Evolutionary conservation across 2,329 filamentous ascomycete genomes (phyloP).

Genomic region (Didymellaceae sp.): DNA sequence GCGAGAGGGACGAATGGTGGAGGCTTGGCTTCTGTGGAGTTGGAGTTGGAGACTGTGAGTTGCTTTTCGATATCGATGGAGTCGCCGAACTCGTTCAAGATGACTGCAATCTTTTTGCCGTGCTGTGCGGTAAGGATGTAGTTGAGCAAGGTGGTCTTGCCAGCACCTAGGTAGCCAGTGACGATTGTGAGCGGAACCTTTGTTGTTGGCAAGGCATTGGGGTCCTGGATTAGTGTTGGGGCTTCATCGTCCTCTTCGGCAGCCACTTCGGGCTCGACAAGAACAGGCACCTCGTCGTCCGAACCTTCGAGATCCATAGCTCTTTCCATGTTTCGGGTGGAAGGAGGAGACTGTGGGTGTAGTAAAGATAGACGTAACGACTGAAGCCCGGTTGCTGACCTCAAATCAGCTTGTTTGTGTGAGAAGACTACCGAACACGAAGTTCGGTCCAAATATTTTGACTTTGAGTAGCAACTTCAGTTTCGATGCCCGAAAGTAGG

Average conservation of each 20-base stretch:
- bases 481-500: neutral
- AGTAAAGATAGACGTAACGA: too few relatives aligned
- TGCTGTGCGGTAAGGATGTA: conserved; percentile 95
- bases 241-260: conserved; percentile 29
- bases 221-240: conserved; percentile 37
- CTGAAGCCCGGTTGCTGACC: too few relatives aligned
- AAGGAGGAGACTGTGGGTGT: too few relatives aligned
- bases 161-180: conserved; percentile 90
- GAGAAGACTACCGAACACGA: too few relatives aligned
- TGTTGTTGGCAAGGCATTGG: conserved; percentile 57
- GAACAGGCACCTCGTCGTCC: conserved; percentile 53
- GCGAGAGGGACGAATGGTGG: conserved; percentile 83
- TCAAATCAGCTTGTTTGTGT: too few relatives aligned
- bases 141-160: conserved; percentile 94
- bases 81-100: conserved; percentile 74
- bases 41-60: conserved; percentile 73
- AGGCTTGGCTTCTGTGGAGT: conserved; percentile 38
- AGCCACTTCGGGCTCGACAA: conserved; percentile 58
- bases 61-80: conserved; percentile 94
- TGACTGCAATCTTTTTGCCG: conserved; percentile 97
- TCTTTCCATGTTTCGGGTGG: neutral
- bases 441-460: too few relatives aligned
- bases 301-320: conserved; percentile 24
- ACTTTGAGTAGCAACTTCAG: too few relatives aligned
- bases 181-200: conserved; percentile 88